These are phyloP conservation scores for Maudiozyma barnettii DNA, from an alignment of 805 yeast species.

Conservation along the genomic window DNA sequence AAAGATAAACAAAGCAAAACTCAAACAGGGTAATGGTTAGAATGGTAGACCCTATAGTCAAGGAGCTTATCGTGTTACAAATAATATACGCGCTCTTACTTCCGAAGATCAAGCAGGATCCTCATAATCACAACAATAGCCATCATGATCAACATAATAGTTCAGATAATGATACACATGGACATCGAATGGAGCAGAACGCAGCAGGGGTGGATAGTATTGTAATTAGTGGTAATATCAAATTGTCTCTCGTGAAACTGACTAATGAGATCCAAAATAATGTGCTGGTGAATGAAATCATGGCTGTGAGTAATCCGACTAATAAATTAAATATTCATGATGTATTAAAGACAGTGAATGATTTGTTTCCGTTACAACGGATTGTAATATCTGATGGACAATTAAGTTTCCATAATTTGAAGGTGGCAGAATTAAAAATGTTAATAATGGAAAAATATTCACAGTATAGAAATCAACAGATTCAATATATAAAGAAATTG, in stretches of 20 bases:
- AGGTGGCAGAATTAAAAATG: constrained; percentile 14
- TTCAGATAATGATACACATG: neutral
- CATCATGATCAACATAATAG: neutral
- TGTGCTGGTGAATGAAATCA: constrained; percentile 18
- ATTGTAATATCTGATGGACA: constrained; percentile 28
- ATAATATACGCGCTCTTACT: constrained; percentile 21
- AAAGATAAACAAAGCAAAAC: neutral
- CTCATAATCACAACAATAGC: neutral
- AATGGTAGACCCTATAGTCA: constrained; percentile 16
- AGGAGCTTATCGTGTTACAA: constrained; percentile 26
- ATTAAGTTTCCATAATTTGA: constrained; percentile 25
- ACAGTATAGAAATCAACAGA: constrained; percentile 10
- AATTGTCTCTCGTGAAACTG: constrained; percentile 25
- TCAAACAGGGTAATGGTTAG: neutral
- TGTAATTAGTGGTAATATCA: constrained; percentile 12
- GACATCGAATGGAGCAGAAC: too few relatives aligned
- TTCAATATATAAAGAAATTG: constrained; percentile 9
- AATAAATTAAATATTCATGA: constrained; percentile 25
- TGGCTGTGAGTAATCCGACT: constrained; percentile 11
- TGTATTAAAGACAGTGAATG: constrained; percentile 21
- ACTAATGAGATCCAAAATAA: constrained; percentile 28
- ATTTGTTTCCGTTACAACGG: constrained; percentile 21
- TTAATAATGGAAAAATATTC: constrained; percentile 13
- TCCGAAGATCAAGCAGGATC: constrained; percentile 6
- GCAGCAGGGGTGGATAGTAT: neutral